Evolutionary conservation across 805 yeast genomes (phyloP), one percentile per base, ranked within the genome.

Genomic region (Pichia insulana): DNA sequence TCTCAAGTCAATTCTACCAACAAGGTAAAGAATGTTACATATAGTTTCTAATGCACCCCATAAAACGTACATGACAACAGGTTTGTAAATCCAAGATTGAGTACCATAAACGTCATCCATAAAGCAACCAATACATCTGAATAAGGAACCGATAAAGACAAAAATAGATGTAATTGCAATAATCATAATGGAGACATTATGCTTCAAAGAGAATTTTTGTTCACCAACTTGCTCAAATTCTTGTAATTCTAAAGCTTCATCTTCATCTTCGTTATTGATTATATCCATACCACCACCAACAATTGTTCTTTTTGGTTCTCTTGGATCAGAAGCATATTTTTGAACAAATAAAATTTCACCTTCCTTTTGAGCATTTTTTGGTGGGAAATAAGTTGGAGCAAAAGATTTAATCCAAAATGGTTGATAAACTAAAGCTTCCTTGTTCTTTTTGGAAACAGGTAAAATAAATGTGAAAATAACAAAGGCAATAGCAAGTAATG

Each of bases 351-450:
- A 16, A 3, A 36, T 25, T 39, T 50, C 53, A 30, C 61, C 63
- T 12, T 45, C 45, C 17, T 62, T 62, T 8, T 71, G 64, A 2
- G 86, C 76, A 40, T 69, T 68, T 44, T 69, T 70, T 47, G 68
- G 67, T 12, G 79, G 80, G 61, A 69, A 83, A 59, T 83, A 83
- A 39, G 66, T 62, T 15, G 79, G 70, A 19, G 63, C 54, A 50
- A 82, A 80, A 5, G 76, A 70, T 57, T 78, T 78, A 53, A 83
- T 78, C 92, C 92, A 83, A 73, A 80, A 79, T 30, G 94, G 86
- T 56, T 78, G 84, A 57, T 76, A 82, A 37, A 73, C 55, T 51
- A 73, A 69, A 31, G 79, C 66, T 34, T 63, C 57, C 47, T 68
- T 70, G 46, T 76, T 76, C 31, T 61, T 63, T 28, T 63, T 45